phyloP scores from a whole-genome alignment of 805 yeast genomes.

The Hanseniaspora mollemarum region DNA sequence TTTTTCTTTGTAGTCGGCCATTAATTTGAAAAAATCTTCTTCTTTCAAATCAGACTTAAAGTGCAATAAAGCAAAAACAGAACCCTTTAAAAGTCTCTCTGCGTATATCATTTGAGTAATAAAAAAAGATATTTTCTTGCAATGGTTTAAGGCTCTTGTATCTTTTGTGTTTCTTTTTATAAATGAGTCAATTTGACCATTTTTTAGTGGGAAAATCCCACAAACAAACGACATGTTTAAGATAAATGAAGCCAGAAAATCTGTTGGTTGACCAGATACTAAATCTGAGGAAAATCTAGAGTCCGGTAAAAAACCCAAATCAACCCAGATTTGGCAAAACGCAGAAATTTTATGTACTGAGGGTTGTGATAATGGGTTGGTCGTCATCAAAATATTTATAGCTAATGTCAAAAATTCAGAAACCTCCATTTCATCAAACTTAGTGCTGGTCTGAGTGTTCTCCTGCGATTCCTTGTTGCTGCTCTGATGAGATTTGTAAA shows the following conservation, averaged over 20 bases:
- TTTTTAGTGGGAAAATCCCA: background rate
- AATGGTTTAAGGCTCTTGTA: background rate
- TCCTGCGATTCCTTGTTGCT: no score
- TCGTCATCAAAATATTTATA: background rate
- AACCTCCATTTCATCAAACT: background rate
- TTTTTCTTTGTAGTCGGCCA: background rate
- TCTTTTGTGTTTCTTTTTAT: background rate
- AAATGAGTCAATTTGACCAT: background rate
- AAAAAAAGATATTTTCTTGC: background rate
- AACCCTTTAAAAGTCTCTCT: background rate
- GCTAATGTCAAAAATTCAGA: background rate
- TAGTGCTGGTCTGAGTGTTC: background rate
- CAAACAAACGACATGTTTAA: background rate
- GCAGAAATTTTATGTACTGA: background rate
- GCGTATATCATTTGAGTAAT: background rate
- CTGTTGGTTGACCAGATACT: background rate
- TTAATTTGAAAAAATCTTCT: background rate
- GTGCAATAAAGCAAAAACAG: background rate
- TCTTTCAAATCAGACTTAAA: background rate
- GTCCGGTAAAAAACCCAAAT: conserved; percentile 1
- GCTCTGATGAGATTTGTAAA: background rate
- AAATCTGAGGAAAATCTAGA: background rate
- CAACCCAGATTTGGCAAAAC: background rate
- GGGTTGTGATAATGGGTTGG: background rate
- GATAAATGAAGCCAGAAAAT: background rate